Evolutionary conservation across 2,329 filamentous ascomycete species (phyloP).

Genomic region (Leptographium flavum): DNA sequence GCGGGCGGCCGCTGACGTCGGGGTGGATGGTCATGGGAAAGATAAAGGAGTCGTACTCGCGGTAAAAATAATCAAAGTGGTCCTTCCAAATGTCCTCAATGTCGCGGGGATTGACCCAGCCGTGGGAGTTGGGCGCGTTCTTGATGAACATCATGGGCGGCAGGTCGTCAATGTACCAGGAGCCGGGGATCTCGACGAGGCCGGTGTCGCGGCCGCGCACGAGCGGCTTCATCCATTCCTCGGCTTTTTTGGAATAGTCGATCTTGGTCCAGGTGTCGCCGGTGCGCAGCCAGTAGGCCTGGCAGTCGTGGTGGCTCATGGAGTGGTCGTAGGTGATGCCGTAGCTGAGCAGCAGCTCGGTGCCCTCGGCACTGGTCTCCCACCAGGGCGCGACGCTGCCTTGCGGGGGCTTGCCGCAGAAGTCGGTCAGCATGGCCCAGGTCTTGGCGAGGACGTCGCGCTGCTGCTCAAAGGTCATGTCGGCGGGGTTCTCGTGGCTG

Average conservation of each 20-base stretch:
- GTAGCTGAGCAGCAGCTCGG: constrained; percentile 48
- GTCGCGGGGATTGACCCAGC: constrained; percentile 39
- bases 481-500: constrained; percentile 26
- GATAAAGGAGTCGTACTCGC: constrained; percentile 63
- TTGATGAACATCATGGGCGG: constrained; percentile 65
- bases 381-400: constrained; percentile 63
- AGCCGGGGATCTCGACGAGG: constrained; percentile 51
- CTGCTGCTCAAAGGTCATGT: constrained; percentile 58
- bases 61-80: constrained; percentile 61
- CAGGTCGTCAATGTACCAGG: constrained; percentile 50
- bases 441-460: constrained; percentile 62
- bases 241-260: constrained; percentile 46
- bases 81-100: constrained; percentile 51
- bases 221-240: constrained; percentile 54
- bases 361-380: constrained; percentile 56
- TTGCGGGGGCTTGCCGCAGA: constrained; percentile 56
- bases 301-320: constrained; percentile 51
- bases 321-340: constrained; percentile 58
- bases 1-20: constrained; percentile 56
- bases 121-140: constrained; percentile 48
- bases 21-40: constrained; percentile 69
- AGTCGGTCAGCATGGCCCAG: constrained; percentile 54
- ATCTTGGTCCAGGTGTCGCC: constrained; percentile 56
- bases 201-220: constrained; percentile 44
- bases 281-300: constrained; percentile 48